A percentile compares a stretch with the other conserved stretches of the same genome.
Conservation (phyloP, 345 rosid species). For the Stellera chamaejasme region DNA sequence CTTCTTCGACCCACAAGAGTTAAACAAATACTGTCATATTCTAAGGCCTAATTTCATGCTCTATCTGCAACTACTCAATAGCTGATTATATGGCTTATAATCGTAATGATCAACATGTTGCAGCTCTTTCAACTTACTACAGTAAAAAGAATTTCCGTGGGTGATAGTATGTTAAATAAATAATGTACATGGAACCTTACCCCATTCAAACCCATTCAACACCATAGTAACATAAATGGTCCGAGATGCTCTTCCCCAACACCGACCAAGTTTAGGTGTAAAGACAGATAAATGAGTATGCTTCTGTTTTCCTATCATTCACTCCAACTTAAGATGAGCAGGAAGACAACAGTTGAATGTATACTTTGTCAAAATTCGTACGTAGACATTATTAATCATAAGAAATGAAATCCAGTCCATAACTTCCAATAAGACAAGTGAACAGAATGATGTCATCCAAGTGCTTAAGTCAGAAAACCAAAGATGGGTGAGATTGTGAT, state of each 20-base stretch:
- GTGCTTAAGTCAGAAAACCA: slow-evolving; percentile 1
- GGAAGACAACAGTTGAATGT: neutral
- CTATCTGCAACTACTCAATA: no score
- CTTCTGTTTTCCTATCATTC: slow-evolving; percentile 3
- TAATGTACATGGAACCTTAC: neutral
- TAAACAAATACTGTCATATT: no score
- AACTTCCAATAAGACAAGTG: neutral
- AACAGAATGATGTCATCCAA: neutral
- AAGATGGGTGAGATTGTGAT: slow-evolving; percentile 5
- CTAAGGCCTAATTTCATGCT: no score
- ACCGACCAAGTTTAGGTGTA: slow-evolving; percentile 43
- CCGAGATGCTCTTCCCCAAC: slow-evolving; percentile 58
- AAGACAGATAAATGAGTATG: neutral
- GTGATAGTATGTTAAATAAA: no score
- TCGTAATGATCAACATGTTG: no score
- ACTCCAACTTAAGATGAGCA: neutral
- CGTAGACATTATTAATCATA: no score
- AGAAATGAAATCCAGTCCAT: neutral
- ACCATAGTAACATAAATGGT: slow-evolving; percentile 71
- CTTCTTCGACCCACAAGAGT: no score
- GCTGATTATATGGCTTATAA: no score
- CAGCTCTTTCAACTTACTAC: no score
- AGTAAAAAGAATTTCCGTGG: no score
- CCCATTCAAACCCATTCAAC: slow-evolving; percentile 13
- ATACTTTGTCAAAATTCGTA: neutral